Base-by-base conservation (phyloP, 2,329 filamentous ascomycete species). In the Calycina marina region DNA sequence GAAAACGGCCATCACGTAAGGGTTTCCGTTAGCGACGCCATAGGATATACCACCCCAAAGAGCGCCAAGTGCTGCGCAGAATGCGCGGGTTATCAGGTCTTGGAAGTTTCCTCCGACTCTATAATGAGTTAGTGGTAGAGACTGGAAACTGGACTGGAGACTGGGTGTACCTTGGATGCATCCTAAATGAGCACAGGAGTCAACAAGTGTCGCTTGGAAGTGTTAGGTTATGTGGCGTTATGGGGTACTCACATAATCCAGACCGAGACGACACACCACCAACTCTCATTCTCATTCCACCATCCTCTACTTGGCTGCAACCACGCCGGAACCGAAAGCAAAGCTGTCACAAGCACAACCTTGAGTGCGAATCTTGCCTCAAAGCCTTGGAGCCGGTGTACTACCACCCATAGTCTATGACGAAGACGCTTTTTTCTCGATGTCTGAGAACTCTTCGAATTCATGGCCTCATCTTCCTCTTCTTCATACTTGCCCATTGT, bases 351-450 rank as follows among this genome's bases (percentile, higher is more conserved):
- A 5, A 68, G 44, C 13, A 61, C 61, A 6, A 68, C 65, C 46
- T 72, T 73, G 27, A 72, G 55, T 8, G 68, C 67, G 42, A 70
- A 73, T 26, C 62, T 59, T 28, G 62, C 64, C 42, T 72, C 69
- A 30, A 70, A 72, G 0, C 67, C 68, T 40, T 73, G 69, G 1
- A 72, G 41, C 5, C 61, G 57, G 39, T 69, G 65, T 6, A 72
- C 42, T 2, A 62, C 40, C 4, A 48, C 47, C 69, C 69, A 73
- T 3, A 63, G 41, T 30, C 48, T 57, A 42, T 64, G 65, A 6
- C 67, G 53, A 2, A 63, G 37, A 17, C 50, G 57, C 27, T 53
- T 56, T 34, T 54, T 50, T 35, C 53, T 57, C 0, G 55, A 51
- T 1, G 45, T 46, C 4, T 57, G 45, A 8, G n/a, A 8, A 22